Base-by-base conservation (phyloP, 192 early-diverging fungal species). In the Podila epicladia region DNA sequence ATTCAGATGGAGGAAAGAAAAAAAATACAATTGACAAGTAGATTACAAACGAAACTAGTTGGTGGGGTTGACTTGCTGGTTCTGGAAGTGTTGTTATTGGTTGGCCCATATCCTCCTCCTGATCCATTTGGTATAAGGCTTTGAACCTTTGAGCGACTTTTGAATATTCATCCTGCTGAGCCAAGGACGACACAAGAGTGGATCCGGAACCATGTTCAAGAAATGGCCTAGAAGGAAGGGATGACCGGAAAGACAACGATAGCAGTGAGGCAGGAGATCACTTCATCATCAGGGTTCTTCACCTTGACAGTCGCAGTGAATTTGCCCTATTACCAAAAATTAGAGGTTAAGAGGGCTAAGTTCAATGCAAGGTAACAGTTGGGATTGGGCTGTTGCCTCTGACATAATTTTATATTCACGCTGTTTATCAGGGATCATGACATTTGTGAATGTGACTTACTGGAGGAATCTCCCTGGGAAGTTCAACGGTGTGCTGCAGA, bases 391-490 rank as follows among this genome's bases (percentile, higher is more conserved):
- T 6, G 24, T 35, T 35, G n/a, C n/a, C 28, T 17, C 26, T 33
- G 33, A 33, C 12, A 57, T 35, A 9, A 4, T 24, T 49, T n/a
- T 3, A 58, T 35, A 60, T 17, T 35, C 55, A 50, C 31, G 28
- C 37, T 64, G 4, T 45, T 50, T 31, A 63, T 58, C 63, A 29
- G 19, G 35, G 15, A 26, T 31, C 31, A 55, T 26, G 33, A 20
- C 41, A 9, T 24, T 29, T 11, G n/a, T 50, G 13, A 20, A 49
- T 20, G 17, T 17, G 51, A 75, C 82, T 69, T 79, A 82, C 85
- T 72, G 82, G 83, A 82, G 86, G 89, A 64, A 88, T 90, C 65
- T 88, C 86, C 67, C 84, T 88, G 22, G 89, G 89, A 48, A 90
- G 82, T 9, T 79, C 82, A 29, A 90, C 82, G 11, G 73, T 58